A percentile compares a stretch with the other conserved stretches of the same genome.
Conservation (phyloP, 2,329 filamentous ascomycete genomes). For the Aspergillus viridinutans region DNA sequence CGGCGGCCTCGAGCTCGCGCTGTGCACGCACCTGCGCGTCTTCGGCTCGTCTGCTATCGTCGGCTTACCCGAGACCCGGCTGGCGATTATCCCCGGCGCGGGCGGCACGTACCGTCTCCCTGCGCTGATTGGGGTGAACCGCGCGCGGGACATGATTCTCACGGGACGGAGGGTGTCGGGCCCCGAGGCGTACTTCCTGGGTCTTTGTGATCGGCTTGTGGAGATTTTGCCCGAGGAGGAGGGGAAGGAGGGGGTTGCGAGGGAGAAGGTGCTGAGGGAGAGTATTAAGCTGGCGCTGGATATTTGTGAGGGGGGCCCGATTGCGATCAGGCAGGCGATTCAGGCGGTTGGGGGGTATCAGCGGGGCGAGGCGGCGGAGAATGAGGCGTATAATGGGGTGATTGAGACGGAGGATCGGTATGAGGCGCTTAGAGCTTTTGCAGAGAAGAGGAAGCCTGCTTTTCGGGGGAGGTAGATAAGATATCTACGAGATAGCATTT, state of each 20-base stretch:
- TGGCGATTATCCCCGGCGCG: constrained; percentile 92
- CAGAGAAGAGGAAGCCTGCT: constrained; percentile 66
- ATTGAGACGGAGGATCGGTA: constrained; percentile 79
- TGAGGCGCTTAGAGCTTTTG: constrained; percentile 84
- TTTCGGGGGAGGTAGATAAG: constrained; percentile 53
- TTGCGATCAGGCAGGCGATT: constrained; percentile 75
- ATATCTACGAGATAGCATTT: too few species aligned
- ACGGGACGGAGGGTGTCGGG: constrained; percentile 82
- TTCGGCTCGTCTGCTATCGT: constrained; percentile 74
- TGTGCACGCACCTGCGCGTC: constrained; percentile 85
- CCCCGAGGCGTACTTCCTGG: constrained; percentile 85
- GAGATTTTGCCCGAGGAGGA: constrained; percentile 61
- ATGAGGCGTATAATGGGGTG: constrained; percentile 78
- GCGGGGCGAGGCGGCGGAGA: constrained; percentile 70
- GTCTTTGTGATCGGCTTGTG: constrained; percentile 84
- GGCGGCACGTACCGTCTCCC: constrained; percentile 89
- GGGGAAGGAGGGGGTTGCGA: constrained; percentile 54
- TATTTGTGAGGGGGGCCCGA: constrained; percentile 85
- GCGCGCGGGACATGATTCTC: constrained; percentile 85
- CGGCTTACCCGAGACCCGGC: constrained; percentile 82
- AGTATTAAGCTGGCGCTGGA: constrained; percentile 74
- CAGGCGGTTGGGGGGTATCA: constrained; percentile 68
- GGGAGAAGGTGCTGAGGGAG: constrained; percentile 67
- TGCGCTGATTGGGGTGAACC: constrained; percentile 68
- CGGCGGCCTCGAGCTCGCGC: constrained; percentile 87